Base-by-base conservation (phyloP, 2,329 filamentous ascomycete species). In the Verruconis gallopava region DNA sequence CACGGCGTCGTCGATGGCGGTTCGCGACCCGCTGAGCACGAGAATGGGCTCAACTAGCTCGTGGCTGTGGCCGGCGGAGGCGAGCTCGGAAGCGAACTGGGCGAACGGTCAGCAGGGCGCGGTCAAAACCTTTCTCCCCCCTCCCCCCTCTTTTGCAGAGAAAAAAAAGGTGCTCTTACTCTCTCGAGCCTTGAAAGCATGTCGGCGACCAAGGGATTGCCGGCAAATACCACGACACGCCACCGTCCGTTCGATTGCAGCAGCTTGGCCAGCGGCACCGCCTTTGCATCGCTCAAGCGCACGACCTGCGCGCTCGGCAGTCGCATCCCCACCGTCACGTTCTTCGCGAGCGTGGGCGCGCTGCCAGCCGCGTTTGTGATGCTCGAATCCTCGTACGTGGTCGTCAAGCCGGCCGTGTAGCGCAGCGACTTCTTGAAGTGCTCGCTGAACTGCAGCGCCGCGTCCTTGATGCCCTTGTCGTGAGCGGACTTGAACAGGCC, bases 141-240 rank as follows among this genome's bases (percentile, higher is more conserved):
- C n/a, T 30, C 9, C 25, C 25, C 6, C 12, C 14, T 36, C 13
- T 42, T 18, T n/a, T 19, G 18, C 32, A 33, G 14, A 4, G 15
- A 40, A 18, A 40, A 19, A 2, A 37, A 30, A 42, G 20, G 22
- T 12, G 21, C 5, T 6, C 40, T 17, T 3, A 42, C 40, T 3
- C 4, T 18, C n/a, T 37, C 15, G 28, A 42, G 30, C 18, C 40
- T 19, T 15, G 4, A 3, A 4, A 22, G 32, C 12, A 12, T 21
- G 2, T 35, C n/a, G 12, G 14, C 19, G 6, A 38, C 14, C 20
- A 30, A 13, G 6, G 40, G 22, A 19, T 44, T 30, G 1, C 79
- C 79, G 0, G 74, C 67, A 48, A 84, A 81, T 2, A 83, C 58
- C 1, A 79, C 56, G 21, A 80, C 52, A 5, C 75, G 62, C 55